These are phyloP conservation scores for Coniella vitis DNA, from an alignment of 2,329 filamentous ascomycete species.

Conservation along the genomic window DNA sequence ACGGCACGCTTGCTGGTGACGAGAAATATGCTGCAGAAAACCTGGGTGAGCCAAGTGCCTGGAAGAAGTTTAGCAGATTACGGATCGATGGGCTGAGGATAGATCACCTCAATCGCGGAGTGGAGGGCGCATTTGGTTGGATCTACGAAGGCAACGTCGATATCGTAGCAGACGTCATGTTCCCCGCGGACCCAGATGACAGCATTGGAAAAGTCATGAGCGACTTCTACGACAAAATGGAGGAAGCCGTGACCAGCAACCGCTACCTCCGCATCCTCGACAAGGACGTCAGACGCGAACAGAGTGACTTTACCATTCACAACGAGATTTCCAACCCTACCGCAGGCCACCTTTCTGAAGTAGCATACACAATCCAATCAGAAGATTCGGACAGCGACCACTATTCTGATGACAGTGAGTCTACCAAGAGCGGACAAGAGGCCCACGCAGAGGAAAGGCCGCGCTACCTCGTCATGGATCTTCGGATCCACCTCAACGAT, in stretches of 20 bases:
- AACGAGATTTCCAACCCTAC: conserved; percentile 9
- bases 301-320: conserved; percentile 18
- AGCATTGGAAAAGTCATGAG: conserved; percentile 89
- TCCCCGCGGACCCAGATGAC: conserved; percentile 80
- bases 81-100: conserved; percentile 91
- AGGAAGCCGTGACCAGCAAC: conserved; percentile 81
- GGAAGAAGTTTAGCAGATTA: conserved; percentile 93
- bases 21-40: conserved; percentile 48
- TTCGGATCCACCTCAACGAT: conserved; percentile 91
- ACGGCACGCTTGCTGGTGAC: conserved; percentile 64
- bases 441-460: conserved; percentile 51
- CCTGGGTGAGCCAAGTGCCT: conserved; percentile 61
- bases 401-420: conserved; percentile 1
- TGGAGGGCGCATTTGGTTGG: conserved; percentile 93
- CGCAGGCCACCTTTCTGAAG: conserved; percentile 8
- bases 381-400: conserved; percentile 1
- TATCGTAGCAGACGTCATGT: conserved; percentile 91
- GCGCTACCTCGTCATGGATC: conserved; percentile 84
- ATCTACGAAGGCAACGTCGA: conserved; percentile 97
- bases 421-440: conserved; percentile 6
- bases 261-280: conserved; percentile 56
- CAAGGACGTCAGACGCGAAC: conserved; percentile 28
- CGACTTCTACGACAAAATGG: conserved; percentile 95
- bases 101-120: conserved; percentile 89
- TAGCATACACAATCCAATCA: conserved; percentile 4